Evolutionary conservation across 768 basidiomycete species (phyloP).

Genomic region (Xerocomellus chrysenteron): DNA sequence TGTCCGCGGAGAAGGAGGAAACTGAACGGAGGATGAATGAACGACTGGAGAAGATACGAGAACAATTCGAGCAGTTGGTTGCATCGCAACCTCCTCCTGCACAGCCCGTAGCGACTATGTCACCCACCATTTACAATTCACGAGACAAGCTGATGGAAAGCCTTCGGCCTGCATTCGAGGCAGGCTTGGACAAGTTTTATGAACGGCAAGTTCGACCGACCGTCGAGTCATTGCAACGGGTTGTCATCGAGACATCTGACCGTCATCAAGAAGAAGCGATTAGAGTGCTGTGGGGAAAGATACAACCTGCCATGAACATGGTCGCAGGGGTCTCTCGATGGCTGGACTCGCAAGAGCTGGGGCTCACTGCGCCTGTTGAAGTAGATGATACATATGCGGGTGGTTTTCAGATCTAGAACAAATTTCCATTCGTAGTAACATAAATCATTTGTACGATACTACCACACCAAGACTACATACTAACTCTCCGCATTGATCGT

Average conservation of each 20-base stretch:
- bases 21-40: conserved; percentile 12
- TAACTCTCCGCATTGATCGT: background rate
- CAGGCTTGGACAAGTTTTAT: conserved; percentile 23
- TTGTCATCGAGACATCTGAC: conserved; percentile 13
- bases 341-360: conserved; percentile 31
- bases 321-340: conserved; percentile 30
- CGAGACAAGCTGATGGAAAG: conserved; percentile 18
- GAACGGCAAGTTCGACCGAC: conserved; percentile 22
- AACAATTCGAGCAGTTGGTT: conserved; percentile 17
- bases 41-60: conserved; percentile 15
- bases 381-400: background rate
- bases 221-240: conserved; percentile 11
- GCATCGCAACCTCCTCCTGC: conserved; percentile 5
- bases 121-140: background rate
- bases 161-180: conserved; percentile 21
- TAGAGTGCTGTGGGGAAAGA: conserved; percentile 25
- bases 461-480: background rate
- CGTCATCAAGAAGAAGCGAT: conserved; percentile 24
- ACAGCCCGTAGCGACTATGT: background rate
- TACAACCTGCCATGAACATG: conserved; percentile 33
- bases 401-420: background rate
- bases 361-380: conserved; percentile 18
- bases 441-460: conserved; percentile 18
- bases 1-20: conserved; percentile 14
- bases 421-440: conserved; percentile 15